Conservation (phyloP, 176 grass and related monocot species). For the Carex pumila region DNA sequence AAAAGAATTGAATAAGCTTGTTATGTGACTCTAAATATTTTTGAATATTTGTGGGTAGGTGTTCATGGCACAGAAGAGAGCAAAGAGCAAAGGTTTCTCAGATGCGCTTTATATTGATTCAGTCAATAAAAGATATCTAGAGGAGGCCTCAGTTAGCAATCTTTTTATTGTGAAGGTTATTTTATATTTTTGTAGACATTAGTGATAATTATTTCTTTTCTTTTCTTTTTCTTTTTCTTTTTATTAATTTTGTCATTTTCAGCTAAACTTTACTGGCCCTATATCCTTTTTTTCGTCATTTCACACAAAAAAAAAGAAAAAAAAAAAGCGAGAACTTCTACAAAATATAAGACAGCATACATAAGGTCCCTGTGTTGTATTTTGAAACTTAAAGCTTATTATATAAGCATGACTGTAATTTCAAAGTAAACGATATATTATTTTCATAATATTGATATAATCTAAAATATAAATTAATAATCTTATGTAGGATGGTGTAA, state of each 20-base stretch:
- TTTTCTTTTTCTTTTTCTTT: too few relatives aligned
- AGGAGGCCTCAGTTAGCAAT: conserved; percentile 92
- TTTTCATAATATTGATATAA: neutral
- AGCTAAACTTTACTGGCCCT: too few relatives aligned
- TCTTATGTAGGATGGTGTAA: conserved; percentile 26
- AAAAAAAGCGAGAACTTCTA: too few relatives aligned
- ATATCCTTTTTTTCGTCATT: too few relatives aligned
- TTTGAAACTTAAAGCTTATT: too few relatives aligned
- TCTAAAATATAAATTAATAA: neutral
- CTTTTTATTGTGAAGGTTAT: conserved; percentile 71
- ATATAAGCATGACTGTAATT: too few relatives aligned
- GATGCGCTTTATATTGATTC: conserved; percentile 91
- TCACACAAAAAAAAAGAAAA: too few relatives aligned
- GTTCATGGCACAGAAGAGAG: conserved; percentile 52
- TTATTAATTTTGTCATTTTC: too few relatives aligned
- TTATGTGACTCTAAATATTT: too few relatives aligned
- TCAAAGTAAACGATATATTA: neutral
- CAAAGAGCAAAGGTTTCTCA: conserved; percentile 66
- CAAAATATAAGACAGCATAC: too few relatives aligned
- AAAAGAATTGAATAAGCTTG: neutral
- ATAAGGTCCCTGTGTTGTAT: too few relatives aligned
- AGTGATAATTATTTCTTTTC: too few relatives aligned
- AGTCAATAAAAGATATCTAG: conserved; percentile 62
- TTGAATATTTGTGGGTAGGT: conserved; percentile 25
- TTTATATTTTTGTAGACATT: neutral